Conservation (phyloP, 2,329 filamentous ascomycete genomes). For the Aphanocladium album region DNA sequence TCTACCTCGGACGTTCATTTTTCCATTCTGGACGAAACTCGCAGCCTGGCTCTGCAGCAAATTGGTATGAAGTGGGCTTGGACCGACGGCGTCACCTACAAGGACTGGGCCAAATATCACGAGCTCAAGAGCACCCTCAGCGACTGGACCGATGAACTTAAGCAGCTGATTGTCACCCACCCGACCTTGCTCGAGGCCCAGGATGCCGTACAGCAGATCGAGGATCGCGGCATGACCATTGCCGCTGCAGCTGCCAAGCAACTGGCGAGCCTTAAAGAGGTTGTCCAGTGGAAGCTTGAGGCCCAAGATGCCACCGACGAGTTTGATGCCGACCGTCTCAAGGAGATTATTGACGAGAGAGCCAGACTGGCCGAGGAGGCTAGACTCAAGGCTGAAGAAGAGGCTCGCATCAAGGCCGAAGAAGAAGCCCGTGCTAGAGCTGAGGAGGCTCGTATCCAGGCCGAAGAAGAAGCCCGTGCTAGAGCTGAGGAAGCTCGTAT, state of each 20-base stretch:
- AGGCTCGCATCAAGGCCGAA: slow-evolving; percentile 16
- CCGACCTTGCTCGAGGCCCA: slow-evolving; percentile 65
- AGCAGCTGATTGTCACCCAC: slow-evolving; percentile 69
- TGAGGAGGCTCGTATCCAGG: slow-evolving; percentile 18
- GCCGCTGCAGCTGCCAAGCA: slow-evolving; percentile 77
- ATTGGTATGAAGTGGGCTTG: slow-evolving; percentile 94
- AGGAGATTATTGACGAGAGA: slow-evolving; percentile 36
- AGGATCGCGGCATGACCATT: slow-evolving; percentile 74
- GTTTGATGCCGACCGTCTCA: slow-evolving; percentile 65
- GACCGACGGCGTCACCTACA: slow-evolving; percentile 93
- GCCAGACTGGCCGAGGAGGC: slow-evolving; percentile 29
- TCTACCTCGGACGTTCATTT: slow-evolving; percentile 75
- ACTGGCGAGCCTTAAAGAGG: slow-evolving; percentile 73
- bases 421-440: slow-evolving; percentile 17
- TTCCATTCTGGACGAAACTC: slow-evolving; percentile 74
- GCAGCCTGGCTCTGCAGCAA: slow-evolving; percentile 80
- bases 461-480: slow-evolving; percentile 20
- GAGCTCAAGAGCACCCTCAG: slow-evolving; percentile 76
- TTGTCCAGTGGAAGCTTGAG: slow-evolving; percentile 76
- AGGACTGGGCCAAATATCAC: slow-evolving; percentile 95
- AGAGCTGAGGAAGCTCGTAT: slow-evolving; percentile 24
- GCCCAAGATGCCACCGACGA: slow-evolving; percentile 70
- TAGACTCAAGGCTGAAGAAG: slow-evolving; percentile 21
- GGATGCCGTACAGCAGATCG: slow-evolving; percentile 60
- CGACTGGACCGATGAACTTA: slow-evolving; percentile 79